Percentiles rank a stretch among this genome's conserved stretches.
Conservation (phyloP, 208 protist genomes). For the Herpetomonas tarakana region DNA sequence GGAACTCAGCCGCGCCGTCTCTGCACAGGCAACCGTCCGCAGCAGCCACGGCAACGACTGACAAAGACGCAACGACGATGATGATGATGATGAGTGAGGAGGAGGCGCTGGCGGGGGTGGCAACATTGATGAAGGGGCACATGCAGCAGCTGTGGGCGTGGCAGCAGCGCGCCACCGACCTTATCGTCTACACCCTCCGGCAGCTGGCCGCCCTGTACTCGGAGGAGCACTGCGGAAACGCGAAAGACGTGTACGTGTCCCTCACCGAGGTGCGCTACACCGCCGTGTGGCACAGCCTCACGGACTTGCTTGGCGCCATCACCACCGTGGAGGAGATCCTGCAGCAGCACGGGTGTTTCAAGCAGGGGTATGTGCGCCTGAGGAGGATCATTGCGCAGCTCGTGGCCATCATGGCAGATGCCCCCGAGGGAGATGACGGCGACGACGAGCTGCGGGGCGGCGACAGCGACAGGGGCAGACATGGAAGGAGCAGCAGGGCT, state of each 20-base stretch:
- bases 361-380: constrained; percentile 37
- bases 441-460: too few relatives aligned
- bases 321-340: constrained; percentile 84
- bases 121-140: constrained; percentile 72
- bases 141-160: constrained; percentile 83
- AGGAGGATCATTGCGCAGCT: constrained; percentile 15
- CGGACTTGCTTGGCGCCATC: constrained; percentile 63
- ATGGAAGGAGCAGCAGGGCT: too few relatives aligned
- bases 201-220: constrained; percentile 77
- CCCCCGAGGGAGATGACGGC: constrained; percentile 44
- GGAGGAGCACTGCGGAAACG: constrained; percentile 23
- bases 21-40: too few relatives aligned
- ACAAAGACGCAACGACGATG: background rate
- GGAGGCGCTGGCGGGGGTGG: constrained; percentile 59
- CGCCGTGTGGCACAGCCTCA: constrained; percentile 63
- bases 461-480: background rate
- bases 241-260: background rate
- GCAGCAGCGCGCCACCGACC: constrained; percentile 52
- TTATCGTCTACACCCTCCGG: constrained; percentile 61
- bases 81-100: constrained; percentile 14
- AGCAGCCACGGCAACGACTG: too few relatives aligned
- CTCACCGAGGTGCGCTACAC: constrained; percentile 52
- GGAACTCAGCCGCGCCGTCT: too few relatives aligned
- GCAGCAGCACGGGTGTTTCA: constrained; percentile 52
- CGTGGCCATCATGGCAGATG: constrained; percentile 9